Conservation (phyloP, 2,329 filamentous ascomycete species). For the Malbranchea zuffiana region DNA sequence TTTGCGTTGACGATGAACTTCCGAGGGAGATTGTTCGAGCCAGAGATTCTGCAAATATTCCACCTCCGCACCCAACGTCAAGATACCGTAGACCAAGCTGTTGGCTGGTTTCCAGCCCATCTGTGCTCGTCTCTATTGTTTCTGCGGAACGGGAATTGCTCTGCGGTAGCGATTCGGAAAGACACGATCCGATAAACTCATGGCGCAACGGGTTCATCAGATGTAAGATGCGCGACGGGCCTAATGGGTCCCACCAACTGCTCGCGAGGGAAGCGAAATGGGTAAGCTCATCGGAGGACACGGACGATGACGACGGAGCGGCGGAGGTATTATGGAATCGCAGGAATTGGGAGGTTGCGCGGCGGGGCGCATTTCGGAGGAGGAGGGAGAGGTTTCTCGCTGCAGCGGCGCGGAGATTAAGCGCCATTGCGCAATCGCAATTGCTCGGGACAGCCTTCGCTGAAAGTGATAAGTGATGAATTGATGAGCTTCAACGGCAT, state of each 20-base stretch:
- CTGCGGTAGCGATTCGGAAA: slow-evolving; percentile 36
- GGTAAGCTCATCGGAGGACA: slow-evolving; percentile 79
- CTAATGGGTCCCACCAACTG: slow-evolving; percentile 95
- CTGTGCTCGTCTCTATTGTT: slow-evolving; percentile 1
- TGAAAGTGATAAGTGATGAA: neutral
- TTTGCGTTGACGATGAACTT: slow-evolving; percentile 20
- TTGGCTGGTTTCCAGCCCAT: slow-evolving; percentile 8
- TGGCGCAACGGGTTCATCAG: slow-evolving; percentile 97
- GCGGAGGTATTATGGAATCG: slow-evolving; percentile 13
- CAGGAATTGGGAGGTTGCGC: slow-evolving; percentile 8
- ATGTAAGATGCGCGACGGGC: slow-evolving; percentile 81
- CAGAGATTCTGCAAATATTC: slow-evolving; percentile 76
- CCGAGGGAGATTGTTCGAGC: slow-evolving; percentile 31
- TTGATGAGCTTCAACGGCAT: neutral
- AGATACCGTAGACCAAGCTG: slow-evolving; percentile 60
- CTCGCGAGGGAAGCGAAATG: slow-evolving; percentile 92
- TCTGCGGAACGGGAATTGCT: slow-evolving; percentile 14
- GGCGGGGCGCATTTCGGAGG: slow-evolving; percentile 8
- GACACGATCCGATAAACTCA: slow-evolving; percentile 73
- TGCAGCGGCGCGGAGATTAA: slow-evolving; percentile 4
- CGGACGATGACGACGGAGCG: slow-evolving; percentile 45
- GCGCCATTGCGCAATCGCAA: slow-evolving; percentile 3
- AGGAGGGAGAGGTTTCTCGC: slow-evolving; percentile 11
- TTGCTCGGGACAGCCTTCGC: neutral
- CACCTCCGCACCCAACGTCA: slow-evolving; percentile 89